A percentile compares a stretch with the other conserved stretches of the same genome.
These are phyloP conservation scores for Lavandula angustifolia DNA, from an alignment of 257 asterid genomes.

Conservation along the genomic window DNA sequence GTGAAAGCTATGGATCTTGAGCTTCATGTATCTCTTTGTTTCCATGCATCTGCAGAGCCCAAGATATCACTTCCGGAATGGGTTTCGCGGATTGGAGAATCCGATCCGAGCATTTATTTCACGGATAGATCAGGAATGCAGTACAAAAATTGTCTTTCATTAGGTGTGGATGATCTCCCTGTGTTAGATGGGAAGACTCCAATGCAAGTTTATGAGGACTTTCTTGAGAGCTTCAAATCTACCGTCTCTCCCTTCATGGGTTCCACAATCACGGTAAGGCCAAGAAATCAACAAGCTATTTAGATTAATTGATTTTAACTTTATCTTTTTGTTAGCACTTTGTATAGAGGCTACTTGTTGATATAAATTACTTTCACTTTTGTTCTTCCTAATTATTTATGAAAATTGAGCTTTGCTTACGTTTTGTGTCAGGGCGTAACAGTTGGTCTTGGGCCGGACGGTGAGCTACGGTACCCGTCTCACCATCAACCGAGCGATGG, in stretches of 20 bases:
- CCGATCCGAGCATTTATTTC: slow-evolving; percentile 57
- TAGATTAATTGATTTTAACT: too few species aligned
- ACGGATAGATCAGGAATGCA: slow-evolving; percentile 59
- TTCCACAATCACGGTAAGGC: slow-evolving; percentile 71
- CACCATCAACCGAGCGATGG: slow-evolving; percentile 37
- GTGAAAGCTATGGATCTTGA: slow-evolving; percentile 62
- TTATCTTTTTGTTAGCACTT: too few species aligned
- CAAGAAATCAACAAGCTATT: not conserved
- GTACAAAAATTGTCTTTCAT: slow-evolving; percentile 64
- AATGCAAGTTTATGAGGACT: slow-evolving; percentile 57
- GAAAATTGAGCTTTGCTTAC: too few species aligned
- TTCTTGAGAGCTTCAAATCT: slow-evolving; percentile 65
- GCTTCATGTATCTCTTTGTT: slow-evolving; percentile 70
- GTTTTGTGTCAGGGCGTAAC: slow-evolving; percentile 65
- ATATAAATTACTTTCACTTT: too few species aligned
- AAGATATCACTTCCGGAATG: slow-evolving; percentile 61
- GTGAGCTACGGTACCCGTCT: slow-evolving; percentile 87
- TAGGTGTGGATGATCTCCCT: slow-evolving; percentile 73
- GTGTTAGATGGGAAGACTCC: slow-evolving; percentile 85
- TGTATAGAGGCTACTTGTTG: too few species aligned
- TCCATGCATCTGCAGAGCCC: slow-evolving; percentile 58
- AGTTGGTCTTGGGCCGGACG: slow-evolving; percentile 86
- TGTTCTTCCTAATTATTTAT: too few species aligned
- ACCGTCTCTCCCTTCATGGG: slow-evolving; percentile 60
- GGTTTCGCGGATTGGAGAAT: slow-evolving; percentile 66